Evolutionary conservation across 805 yeast genomes (phyloP), one percentile per base, ranked within the genome.

Genomic region (Brettanomyces naardenensis): DNA sequence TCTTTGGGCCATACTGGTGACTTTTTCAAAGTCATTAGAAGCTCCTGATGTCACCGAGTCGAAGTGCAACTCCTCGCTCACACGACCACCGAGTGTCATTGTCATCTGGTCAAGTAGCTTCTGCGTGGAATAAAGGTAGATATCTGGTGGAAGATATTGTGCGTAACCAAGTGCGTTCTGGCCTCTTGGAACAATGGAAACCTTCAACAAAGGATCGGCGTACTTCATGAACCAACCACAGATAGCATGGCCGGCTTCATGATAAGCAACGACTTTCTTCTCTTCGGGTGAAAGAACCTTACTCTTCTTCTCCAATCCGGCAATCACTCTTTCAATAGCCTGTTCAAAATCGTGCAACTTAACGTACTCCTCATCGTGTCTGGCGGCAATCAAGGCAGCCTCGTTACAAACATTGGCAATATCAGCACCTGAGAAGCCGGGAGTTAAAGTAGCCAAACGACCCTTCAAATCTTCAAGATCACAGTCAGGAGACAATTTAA

Each of bases 131-230:
- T 84, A 71, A 49, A 88, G 69, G 47, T 83, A 85, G 51, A 81
- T 82, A 59, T 89, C 97, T 21, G 88, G 85, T 14, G 97, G 97
- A 44, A 89, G 68, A 54, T 88, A 85, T 61, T 89, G 96, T 3
- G 97, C 96, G 58, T 89, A 88, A n/a, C 97, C 97, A 39, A 88
- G 66, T 11, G 95, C 95, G 36, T 95, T 95, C 59, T 83, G 85
- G 18, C 96, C 96, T 60, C 95, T 77, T 40, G 97, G 97, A 44
- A 88, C 85, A 48, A 88, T 88, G 17, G 95, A 82, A n/a, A 88
- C 96, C 61, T 88, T 88, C 42, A 89, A 73, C 42, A 88, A 65
- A 6, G 97, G 97, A 58, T 88, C 95, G 9, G 97, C 96, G 63
- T 65, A 78, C 62, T 78, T 74, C 54, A 88, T 68, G 56, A 68